Percentiles rank a stretch among this genome's conserved stretches.
phyloP scores from a whole-genome alignment of 208 protist genomes.

The Crithidia expoeki region DNA sequence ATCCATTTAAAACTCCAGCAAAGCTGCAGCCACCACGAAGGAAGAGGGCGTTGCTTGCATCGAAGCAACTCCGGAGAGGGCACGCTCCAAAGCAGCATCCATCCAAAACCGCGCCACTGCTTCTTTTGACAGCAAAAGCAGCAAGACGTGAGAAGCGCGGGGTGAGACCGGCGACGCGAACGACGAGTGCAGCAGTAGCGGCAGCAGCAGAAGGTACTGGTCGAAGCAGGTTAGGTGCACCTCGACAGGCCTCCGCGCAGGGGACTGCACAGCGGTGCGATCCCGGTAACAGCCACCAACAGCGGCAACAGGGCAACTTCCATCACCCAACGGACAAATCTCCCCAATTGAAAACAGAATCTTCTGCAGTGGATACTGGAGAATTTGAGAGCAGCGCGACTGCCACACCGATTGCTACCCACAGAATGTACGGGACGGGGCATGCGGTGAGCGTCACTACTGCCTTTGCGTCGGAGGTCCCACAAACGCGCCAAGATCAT shows the following conservation, averaged over 20 bases:
- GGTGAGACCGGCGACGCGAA: background rate
- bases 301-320: background rate
- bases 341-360: background rate
- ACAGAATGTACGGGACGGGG: background rate
- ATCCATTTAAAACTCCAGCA: background rate
- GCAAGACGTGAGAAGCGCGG: too few relatives aligned
- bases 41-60: background rate
- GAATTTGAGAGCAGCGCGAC: background rate
- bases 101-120: too few relatives aligned
- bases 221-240: too few relatives aligned
- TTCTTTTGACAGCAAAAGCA: too few relatives aligned
- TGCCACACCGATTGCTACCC: background rate
- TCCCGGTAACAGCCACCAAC: too few relatives aligned
- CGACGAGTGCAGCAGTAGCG: background rate
- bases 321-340: background rate
- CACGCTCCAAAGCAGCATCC: too few relatives aligned
- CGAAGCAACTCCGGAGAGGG: background rate
- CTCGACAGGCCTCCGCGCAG: too few relatives aligned
- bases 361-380: background rate
- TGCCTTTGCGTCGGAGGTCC: conserved; percentile 6
- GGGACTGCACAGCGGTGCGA: too few relatives aligned
- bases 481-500: background rate
- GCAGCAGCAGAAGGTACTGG: too few relatives aligned
- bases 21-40: background rate
- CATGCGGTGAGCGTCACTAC: background rate